These are phyloP conservation scores for Podaxis carcinomalis DNA, from an alignment of 768 basidiomycete species.

Conservation along the genomic window DNA sequence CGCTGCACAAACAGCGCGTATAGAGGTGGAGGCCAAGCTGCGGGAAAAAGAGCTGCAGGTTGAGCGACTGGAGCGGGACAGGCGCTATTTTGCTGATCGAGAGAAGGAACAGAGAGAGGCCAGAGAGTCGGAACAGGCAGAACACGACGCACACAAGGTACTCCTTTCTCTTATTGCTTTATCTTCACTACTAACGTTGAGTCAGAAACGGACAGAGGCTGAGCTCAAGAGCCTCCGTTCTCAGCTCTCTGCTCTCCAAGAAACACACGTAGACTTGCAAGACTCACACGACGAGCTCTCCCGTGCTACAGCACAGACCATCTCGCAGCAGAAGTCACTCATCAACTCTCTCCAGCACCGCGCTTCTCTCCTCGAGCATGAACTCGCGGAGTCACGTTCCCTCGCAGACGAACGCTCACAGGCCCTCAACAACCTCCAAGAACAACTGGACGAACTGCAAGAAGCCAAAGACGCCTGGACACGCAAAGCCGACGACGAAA, in stretches of 20 bases:
- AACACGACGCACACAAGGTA: slow-evolving; percentile 59
- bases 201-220: slow-evolving; percentile 43
- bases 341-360: slow-evolving; percentile 44
- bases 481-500: slow-evolving; percentile 37
- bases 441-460: slow-evolving; percentile 42
- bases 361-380: slow-evolving; percentile 40
- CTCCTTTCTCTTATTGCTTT: slow-evolving; percentile 12
- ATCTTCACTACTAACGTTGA: not conserved
- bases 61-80: slow-evolving; percentile 65
- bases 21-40: slow-evolving; percentile 65
- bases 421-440: slow-evolving; percentile 41
- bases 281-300: slow-evolving; percentile 48
- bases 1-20: slow-evolving; percentile 53
- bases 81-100: slow-evolving; percentile 63
- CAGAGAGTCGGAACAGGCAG: slow-evolving; percentile 52
- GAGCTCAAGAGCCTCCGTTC: slow-evolving; percentile 51
- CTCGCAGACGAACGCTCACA: slow-evolving; percentile 37
- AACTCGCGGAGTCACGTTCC: slow-evolving; percentile 38
- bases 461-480: slow-evolving; percentile 26
- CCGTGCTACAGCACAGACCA: slow-evolving; percentile 44
- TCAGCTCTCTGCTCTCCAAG: slow-evolving; percentile 43
- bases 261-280: slow-evolving; percentile 58
- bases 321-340: slow-evolving; percentile 47
- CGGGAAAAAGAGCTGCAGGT: slow-evolving; percentile 60
- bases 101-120: slow-evolving; percentile 68